Base-by-base conservation (phyloP, 163 green algal species). In the Chlorella variabilis region DNA sequence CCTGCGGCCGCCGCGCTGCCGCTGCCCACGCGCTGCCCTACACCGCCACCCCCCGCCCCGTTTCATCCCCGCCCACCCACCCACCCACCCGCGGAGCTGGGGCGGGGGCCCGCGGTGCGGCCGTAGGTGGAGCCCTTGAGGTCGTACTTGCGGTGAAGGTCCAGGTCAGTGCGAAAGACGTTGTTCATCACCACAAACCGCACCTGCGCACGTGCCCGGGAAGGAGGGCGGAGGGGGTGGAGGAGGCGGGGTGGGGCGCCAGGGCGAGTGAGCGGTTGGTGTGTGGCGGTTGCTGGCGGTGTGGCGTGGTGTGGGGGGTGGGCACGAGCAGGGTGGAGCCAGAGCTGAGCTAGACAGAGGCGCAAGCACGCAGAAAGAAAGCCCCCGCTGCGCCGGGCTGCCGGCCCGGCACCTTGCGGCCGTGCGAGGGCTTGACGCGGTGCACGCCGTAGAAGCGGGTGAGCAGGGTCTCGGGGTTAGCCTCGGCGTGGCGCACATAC, bases 141-240 rank as follows among this genome's bases (percentile, higher is more conserved):
- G 86, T 99, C 96, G 77, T 92, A 99, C 80, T 91, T 91, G 31
- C 84, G 76, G 86, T 98, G 94, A 51, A 99, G 87, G 3, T 85
- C 91, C 63, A 98, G 81, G 80, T 98, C 92, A 6, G 94, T 96
- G 61, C 88, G 87, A 71, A 99, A 96, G 27, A 99, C 91, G 85
- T 99, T 99, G 76, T 87, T 90, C 96, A 99, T 99, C 25, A 99
- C 96, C 73, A 99, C 98, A 90, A 99, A 99, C 2, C 97, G 93
- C 41, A 78, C 78, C 78, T 84, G 42, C 45, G 5, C 1, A 20
- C 5, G 25, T 5, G 18, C 3, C 33, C 29, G 21, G 68, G 13
- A 38, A 20, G 54, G 65, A 29, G 23, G 36, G 36, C 34, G 27
- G 9, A n/a, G n/a, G n/a, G n/a, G n/a, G 45, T n/a, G 27, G 18